Conservation (phyloP, 1,284 basidiomycete species). For the Ceratobasidium sp. region DNA sequence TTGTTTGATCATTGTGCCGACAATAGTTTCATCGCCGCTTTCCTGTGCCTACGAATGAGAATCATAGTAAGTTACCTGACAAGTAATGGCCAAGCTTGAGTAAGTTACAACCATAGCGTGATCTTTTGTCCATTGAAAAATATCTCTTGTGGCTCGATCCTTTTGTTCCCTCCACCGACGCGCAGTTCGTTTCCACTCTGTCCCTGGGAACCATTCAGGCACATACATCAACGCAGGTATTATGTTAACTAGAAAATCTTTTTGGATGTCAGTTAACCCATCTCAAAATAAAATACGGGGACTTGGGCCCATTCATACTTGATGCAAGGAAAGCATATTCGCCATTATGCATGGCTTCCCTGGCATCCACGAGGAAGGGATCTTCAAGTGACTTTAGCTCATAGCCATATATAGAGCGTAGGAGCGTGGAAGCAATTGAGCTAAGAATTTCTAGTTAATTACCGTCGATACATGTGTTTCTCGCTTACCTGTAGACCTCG, state of each 20-base stretch:
- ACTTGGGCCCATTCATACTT: not conserved
- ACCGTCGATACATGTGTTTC: not conserved
- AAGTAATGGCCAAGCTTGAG: not conserved
- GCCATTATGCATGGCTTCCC: slow-evolving; percentile 12
- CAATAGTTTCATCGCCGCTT: not conserved
- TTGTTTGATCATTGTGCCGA: not conserved
- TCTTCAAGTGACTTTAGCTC: not conserved
- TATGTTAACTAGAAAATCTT: slow-evolving; percentile 33
- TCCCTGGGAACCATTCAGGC: slow-evolving; percentile 44
- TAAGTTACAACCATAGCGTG: slow-evolving; percentile 2
- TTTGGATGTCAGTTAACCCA: not conserved
- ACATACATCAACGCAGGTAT: slow-evolving; percentile 19
- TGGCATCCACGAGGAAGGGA: not conserved
- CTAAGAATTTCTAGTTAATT: not conserved
- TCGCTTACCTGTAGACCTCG: slow-evolving; percentile 22
- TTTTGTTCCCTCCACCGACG: slow-evolving; percentile 24
- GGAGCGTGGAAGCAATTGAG: not conserved
- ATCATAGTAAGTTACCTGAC: not conserved
- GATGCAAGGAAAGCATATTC: slow-evolving; percentile 1
- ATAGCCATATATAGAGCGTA: slow-evolving; percentile 27
- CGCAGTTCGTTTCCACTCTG: slow-evolving; percentile 38
- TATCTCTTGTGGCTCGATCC: not conserved
- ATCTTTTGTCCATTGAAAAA: slow-evolving; percentile 13
- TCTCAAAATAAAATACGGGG: too few species aligned
- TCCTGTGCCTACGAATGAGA: not conserved